Conservation (phyloP, 139 green algal genomes). For the Zygnema circumcarinatum region DNA sequence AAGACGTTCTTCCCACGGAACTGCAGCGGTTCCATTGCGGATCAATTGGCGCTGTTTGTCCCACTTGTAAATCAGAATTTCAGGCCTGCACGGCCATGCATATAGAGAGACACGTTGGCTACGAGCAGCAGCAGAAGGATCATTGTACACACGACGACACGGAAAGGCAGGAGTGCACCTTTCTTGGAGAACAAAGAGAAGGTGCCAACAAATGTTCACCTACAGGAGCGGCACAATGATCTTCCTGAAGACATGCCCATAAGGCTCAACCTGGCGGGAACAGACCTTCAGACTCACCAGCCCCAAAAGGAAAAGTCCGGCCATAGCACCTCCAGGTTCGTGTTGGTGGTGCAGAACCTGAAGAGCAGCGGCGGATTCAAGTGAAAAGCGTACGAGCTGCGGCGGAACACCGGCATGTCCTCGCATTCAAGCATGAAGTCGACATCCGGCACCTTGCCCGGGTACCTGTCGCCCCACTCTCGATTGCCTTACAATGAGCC, state of each 20-base stretch:
- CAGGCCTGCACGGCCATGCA: constrained; percentile 29
- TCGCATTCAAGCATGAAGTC: constrained; percentile 40
- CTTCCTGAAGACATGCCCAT: too few species aligned
- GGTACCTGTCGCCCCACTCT: not conserved
- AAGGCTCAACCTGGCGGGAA: too few species aligned
- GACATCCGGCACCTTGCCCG: constrained; percentile 34
- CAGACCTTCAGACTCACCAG: constrained; percentile 23
- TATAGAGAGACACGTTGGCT: not conserved
- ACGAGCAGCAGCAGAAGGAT: not conserved
- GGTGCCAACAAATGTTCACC: not conserved
- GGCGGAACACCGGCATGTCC: constrained; percentile 12
- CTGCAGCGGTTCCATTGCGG: not conserved
- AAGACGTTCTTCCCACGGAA: constrained; percentile 18
- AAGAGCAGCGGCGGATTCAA: constrained; percentile 9
- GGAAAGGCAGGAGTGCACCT: not conserved
- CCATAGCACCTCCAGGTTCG: constrained; percentile 37
- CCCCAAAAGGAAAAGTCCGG: constrained; percentile 57
- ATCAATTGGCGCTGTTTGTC: constrained; percentile 13
- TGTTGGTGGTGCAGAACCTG: constrained; percentile 34
- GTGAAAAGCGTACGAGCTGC: not conserved
- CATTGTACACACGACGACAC: not conserved
- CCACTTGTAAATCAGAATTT: constrained; percentile 31
- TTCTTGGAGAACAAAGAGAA: not conserved
- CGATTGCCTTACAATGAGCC: too few species aligned
- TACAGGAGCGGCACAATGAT: not conserved